These are phyloP conservation scores for Scutellaria galericulata DNA, from an alignment of 257 asterid genomes.

Conservation along the genomic window DNA sequence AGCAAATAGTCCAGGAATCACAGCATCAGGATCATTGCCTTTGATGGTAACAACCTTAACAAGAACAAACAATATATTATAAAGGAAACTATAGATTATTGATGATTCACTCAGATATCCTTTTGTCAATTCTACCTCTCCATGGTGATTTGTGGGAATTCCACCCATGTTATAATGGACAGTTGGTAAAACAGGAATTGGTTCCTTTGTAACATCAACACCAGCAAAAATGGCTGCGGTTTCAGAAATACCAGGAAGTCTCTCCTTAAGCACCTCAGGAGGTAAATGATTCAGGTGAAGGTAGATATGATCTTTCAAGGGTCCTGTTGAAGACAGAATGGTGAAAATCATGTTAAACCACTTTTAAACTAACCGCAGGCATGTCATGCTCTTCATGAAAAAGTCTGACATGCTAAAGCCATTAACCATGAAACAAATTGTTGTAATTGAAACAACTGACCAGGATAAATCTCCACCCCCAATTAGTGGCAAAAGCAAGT, in stretches of 20 bases:
- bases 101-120: slow-evolving; percentile 23
- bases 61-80: slow-evolving; percentile 30
- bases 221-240: slow-evolving; percentile 99
- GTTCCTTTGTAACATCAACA: slow-evolving; percentile 97
- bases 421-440: background rate
- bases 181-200: slow-evolving; percentile 96
- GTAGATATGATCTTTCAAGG: slow-evolving; percentile 91
- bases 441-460: slow-evolving; percentile 4
- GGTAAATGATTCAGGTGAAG: slow-evolving; percentile 97
- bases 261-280: slow-evolving; percentile 96
- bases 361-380: background rate
- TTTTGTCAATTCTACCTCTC: slow-evolving; percentile 67
- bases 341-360: slow-evolving; percentile 1
- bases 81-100: background rate
- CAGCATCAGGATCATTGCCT: slow-evolving; percentile 73
- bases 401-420: background rate
- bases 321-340: slow-evolving; percentile 57
- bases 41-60: slow-evolving; percentile 77
- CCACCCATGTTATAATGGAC: slow-evolving; percentile 99
- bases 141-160: slow-evolving; percentile 91
- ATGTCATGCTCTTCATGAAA: background rate
- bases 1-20: slow-evolving; percentile 91
- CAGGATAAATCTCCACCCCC: background rate
- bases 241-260: slow-evolving; percentile 99
- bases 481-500: background rate